phyloP scores from a whole-genome alignment of 2,329 filamentous ascomycete genomes.

The Xylaria arbuscula region DNA sequence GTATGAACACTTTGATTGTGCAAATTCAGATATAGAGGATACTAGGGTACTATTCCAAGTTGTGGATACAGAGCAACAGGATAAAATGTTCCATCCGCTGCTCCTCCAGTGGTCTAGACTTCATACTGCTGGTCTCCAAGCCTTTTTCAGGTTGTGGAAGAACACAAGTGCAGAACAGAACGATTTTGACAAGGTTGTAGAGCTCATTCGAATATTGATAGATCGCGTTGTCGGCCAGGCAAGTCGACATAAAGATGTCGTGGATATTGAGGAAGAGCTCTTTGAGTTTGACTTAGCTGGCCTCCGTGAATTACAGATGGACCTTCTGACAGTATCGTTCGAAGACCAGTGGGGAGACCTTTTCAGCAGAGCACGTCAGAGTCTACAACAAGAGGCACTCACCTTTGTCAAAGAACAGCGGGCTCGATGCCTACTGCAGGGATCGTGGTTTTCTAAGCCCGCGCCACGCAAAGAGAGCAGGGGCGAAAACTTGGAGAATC shows the following conservation, averaged over 20 bases:
- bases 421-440: constrained; percentile 86
- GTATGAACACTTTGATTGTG: constrained; percentile 96
- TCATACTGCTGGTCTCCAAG: constrained; percentile 85
- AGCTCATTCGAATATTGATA: constrained; percentile 88
- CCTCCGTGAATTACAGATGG: constrained; percentile 90
- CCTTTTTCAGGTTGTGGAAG: constrained; percentile 94
- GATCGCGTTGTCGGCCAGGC: constrained; percentile 90
- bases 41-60: constrained; percentile 80
- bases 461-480: constrained; percentile 58
- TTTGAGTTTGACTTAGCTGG: constrained; percentile 82
- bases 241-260: constrained; percentile 81
- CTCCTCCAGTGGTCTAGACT: constrained; percentile 93
- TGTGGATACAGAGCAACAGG: constrained; percentile 82
- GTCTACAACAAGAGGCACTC: constrained; percentile 88
- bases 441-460: constrained; percentile 82
- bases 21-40: constrained; percentile 83
- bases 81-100: constrained; percentile 86
- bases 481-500: constrained; percentile 54
- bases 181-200: constrained; percentile 93
- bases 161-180: constrained; percentile 83
- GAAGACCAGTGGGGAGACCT: constrained; percentile 95
- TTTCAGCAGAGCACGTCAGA: constrained; percentile 88
- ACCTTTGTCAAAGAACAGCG: constrained; percentile 98
- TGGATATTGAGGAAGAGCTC: constrained; percentile 90
- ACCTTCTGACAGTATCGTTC: constrained; percentile 88